A percentile compares a stretch with the other conserved stretches of the same genome.
phyloP scores from a whole-genome alignment of 2,329 filamentous ascomycete genomes.

The Emergomyces africanus region DNA sequence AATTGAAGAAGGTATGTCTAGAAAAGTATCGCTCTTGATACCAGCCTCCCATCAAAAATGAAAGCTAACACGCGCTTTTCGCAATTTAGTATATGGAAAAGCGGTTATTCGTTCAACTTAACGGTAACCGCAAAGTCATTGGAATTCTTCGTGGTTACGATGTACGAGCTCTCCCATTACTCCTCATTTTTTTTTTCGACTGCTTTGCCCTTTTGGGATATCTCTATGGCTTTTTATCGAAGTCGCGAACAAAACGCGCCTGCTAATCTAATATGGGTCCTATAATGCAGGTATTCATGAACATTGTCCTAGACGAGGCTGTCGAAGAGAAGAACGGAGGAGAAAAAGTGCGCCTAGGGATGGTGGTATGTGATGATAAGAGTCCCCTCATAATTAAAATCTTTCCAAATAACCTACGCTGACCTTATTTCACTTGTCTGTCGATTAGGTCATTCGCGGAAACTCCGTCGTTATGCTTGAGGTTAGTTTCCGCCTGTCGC shows the following conservation, averaged over 20 bases:
- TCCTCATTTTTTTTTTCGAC: not conserved
- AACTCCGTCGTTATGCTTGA: conserved; percentile 99
- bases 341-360: conserved; percentile 80
- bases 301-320: conserved; percentile 94
- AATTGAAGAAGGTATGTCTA: conserved; percentile 79
- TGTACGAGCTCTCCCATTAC: conserved; percentile 42
- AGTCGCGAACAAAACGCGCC: too few relatives aligned
- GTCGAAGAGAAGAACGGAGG: conserved; percentile 87
- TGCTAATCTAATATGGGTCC: not conserved
- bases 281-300: conserved; percentile 73
- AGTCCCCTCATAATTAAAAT: conserved; percentile 11
- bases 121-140: conserved; percentile 94
- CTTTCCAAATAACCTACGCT: not conserved
- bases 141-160: conserved; percentile 92
- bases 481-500: conserved; percentile 26
- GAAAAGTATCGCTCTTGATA: not conserved
- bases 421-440: not conserved
- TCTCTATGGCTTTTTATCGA: not conserved
- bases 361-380: conserved; percentile 57
- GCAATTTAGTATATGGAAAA: conserved; percentile 85
- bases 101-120: conserved; percentile 92
- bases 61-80: conserved; percentile 5
- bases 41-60: not conserved
- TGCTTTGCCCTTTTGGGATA: not conserved
- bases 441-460: conserved; percentile 72